Evolutionary conservation across 305 asterid species (phyloP), one percentile per base, ranked within the genome.

Genomic region (Fraxinus latifolia): DNA sequence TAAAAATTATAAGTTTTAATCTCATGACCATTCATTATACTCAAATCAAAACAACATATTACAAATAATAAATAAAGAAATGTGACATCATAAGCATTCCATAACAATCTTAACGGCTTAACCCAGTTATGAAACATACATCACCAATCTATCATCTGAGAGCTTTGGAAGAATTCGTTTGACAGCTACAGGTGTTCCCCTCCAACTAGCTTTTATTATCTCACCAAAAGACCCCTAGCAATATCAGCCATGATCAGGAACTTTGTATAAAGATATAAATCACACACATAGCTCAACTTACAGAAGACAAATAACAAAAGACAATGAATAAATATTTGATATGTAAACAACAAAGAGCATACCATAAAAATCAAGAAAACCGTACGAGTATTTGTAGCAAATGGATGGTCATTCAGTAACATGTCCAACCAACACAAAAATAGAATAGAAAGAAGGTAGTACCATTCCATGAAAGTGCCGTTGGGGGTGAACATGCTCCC

Each of bases 91-190:
- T 31, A 9, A 77, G 74, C 77, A 39, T 77, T 75, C 9, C 65
- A 76, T 75, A 12, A 74, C 74, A 82, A 42, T 33, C 73, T 75
- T 27, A 29, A 29, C 32, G 32, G 32, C 32, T 29, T 29, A 80
- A 76, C 78, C 74, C 81, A 75, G n/a, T 55, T 65, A 76, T 39
- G 84, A 70, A 86, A 84, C 96, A 83, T 91, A 96, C 99, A 93
- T 89, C 82, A 96, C 98, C 88, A 94, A 91, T 86, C 94, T 91
- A 84, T 96, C 99, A 84, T 94, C 98, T 74, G 98, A 94, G 82
- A 94, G 99, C 86, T 89, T 96, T 78, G 99, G 99, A 84, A 96
- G 99, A 79, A 94, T 96, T 83, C 98, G 96, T 83, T 94, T 96
- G 85, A 96, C 89, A 87, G 98, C 98, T 15, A 93, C 98, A 14